Evolutionary conservation across 2,329 filamentous ascomycete genomes (phyloP), one percentile per base, ranked within the genome.

Genomic region (Nannizzia gypsea): DNA sequence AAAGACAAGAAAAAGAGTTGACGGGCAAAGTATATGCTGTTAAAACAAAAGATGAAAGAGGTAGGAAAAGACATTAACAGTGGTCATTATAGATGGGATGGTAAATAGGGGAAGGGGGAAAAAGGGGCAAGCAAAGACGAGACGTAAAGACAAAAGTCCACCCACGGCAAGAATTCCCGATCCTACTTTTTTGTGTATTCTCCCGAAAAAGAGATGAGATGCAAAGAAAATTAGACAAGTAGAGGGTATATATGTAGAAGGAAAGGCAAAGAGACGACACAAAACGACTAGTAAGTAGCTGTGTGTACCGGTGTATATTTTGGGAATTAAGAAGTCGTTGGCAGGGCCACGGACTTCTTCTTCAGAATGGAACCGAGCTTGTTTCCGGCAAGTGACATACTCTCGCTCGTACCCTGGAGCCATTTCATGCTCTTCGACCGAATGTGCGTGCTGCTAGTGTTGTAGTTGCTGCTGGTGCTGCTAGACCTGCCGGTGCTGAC

Each of bases 311-410:
- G 17, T 20, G 4, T 50, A 22, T n/a, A 26, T 46, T 24, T 8
- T 46, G 50, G 6, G 6, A 26, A 40, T 40, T 42, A 40, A 40
- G 54, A 42, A n/a, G 8, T 42, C n/a, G 52, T 56, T 13, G 54
- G 54, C 38, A 42, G 15, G 6, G 54, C 31, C n/a, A 42, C 24
- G n/a, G 54, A 40, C 38, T 56, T 61, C 46, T 61, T 61, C 28
- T 44, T 58, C 26, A 65, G 56, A 44, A 65, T 64, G 8, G 62
- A 63, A 15, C 63, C 63, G 38, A 65, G 55, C 62, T 64, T 64
- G 24, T 6, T 62, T 11, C 63, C 60, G 3, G 57, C 63, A 22
- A 61, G 62, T 20, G 56, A 57, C 58, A 64, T 57, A 31, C 58
- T 63, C 46, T 61, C 63, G 31, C 61, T 50, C 24, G 50, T 54